Conservation (phyloP, 177 flowering plant genomes). For the Vitis hybrid region DNA sequence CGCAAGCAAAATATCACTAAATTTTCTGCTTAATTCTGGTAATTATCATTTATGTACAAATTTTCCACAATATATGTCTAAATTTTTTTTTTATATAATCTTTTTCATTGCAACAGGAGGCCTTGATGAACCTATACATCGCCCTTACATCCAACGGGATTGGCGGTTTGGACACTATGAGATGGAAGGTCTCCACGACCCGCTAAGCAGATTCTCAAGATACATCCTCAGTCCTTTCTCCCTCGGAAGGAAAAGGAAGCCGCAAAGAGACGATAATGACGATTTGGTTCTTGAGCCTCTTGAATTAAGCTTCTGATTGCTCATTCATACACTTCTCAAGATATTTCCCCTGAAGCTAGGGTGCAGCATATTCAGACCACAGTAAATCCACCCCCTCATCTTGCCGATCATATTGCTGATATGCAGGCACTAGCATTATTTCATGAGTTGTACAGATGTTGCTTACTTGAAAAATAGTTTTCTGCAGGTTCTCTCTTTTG, state of each 20-base stretch:
- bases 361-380: no score
- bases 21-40: no score
- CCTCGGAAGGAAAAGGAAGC: conserved; percentile 28
- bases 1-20: no score
- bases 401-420: no score
- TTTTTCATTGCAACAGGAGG: conserved; percentile 57
- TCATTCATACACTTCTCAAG: not conserved
- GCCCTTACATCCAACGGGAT: conserved; percentile 62
- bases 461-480: no score
- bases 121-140: conserved; percentile 73
- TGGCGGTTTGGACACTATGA: conserved; percentile 98
- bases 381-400: no score
- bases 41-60: no score
- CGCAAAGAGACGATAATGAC: conserved; percentile 28
- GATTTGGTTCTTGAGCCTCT: conserved; percentile 57
- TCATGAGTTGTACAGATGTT: no score
- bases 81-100: not conserved
- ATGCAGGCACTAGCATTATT: no score
- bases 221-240: conserved; percentile 43
- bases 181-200: conserved; percentile 93
- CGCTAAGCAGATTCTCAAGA: conserved; percentile 69
- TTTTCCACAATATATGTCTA: no score
- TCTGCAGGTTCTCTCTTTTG: no score
- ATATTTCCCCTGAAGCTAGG: no score
- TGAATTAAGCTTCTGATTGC: conserved; percentile 20